Percentiles rank a stretch among this genome's conserved stretches.
Evolutionary conservation across 2,329 filamentous ascomycete genomes (phyloP).

Genomic region (Fusarium liriodendri): DNA sequence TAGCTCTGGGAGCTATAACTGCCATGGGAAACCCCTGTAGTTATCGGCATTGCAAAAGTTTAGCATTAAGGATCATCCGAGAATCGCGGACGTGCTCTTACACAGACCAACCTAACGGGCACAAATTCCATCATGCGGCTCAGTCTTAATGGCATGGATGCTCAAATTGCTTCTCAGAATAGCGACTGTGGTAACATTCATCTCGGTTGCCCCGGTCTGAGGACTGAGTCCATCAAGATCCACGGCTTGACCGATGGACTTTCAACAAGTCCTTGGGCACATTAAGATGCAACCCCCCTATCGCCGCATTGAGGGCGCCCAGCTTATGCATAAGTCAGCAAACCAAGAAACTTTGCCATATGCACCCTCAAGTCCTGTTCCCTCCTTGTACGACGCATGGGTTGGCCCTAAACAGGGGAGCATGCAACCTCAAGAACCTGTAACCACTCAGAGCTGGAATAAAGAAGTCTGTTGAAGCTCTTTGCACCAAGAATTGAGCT

Average conservation of each 20-base stretch:
- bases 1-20: slow-evolving; percentile 4
- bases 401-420: background rate
- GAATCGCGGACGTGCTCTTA: slow-evolving; percentile 16
- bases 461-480: background rate
- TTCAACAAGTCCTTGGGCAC: background rate
- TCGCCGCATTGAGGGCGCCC: slow-evolving; percentile 11
- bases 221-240: slow-evolving; percentile 6
- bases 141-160: background rate
- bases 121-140: slow-evolving; percentile 2
- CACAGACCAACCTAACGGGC: slow-evolving; percentile 9
- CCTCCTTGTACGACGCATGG: background rate
- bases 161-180: slow-evolving; percentile 7
- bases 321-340: slow-evolving; percentile 18
- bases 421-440: background rate
- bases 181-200: slow-evolving; percentile 4
- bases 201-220: slow-evolving; percentile 25
- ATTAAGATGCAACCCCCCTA: slow-evolving; percentile 11
- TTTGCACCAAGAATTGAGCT: slow-evolving; percentile 16
- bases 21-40: background rate
- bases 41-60: background rate
- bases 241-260: background rate
- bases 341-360: slow-evolving; percentile 1
- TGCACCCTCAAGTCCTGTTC: background rate
- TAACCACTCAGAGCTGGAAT: background rate
- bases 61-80: slow-evolving; percentile 29